Conservation (phyloP, 2,329 filamentous ascomycete species). For the Aspergillus candidus region DNA sequence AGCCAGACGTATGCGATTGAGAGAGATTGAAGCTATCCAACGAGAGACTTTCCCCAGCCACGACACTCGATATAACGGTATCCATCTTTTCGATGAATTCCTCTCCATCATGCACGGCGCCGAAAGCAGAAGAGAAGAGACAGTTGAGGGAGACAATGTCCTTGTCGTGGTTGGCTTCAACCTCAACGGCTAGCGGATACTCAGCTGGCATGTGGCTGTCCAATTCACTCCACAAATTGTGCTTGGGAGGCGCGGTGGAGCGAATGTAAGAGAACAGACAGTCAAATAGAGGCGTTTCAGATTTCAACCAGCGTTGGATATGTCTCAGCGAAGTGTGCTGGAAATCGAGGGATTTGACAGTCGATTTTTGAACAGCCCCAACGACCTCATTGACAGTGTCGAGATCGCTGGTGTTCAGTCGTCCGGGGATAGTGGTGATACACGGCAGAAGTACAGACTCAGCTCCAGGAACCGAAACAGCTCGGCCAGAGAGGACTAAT, state of each 20-base stretch:
- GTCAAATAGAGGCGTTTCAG: conserved; percentile 29
- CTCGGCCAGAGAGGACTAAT: conserved; percentile 28
- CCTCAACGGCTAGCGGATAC: conserved; percentile 32
- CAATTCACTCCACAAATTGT: conserved; percentile 24
- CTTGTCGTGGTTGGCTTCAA: conserved; percentile 20
- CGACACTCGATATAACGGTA: conserved; percentile 22
- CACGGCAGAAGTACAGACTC: conserved; percentile 31
- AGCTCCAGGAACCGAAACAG: conserved; percentile 25
- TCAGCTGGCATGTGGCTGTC: conserved; percentile 32
- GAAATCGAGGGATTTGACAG: conserved; percentile 26
- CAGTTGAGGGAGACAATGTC: conserved; percentile 22
- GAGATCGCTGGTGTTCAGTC: conserved; percentile 21
- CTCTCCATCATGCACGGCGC: conserved; percentile 13
- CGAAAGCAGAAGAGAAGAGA: conserved; percentile 23
- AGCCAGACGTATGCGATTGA: not conserved
- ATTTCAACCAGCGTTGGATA: conserved; percentile 32
- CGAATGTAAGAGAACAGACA: conserved; percentile 30
- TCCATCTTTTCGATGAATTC: conserved; percentile 30
- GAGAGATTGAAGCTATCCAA: conserved; percentile 20
- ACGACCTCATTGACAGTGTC: conserved; percentile 20
- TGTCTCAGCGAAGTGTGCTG: conserved; percentile 32
- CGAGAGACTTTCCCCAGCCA: conserved; percentile 18
- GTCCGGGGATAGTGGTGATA: conserved; percentile 33
- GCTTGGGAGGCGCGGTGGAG: conserved; percentile 5
- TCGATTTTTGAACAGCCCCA: conserved; percentile 17